Evolutionary conservation across 345 rosid species (phyloP).

Genomic region (Abelmoschus esculentus): DNA sequence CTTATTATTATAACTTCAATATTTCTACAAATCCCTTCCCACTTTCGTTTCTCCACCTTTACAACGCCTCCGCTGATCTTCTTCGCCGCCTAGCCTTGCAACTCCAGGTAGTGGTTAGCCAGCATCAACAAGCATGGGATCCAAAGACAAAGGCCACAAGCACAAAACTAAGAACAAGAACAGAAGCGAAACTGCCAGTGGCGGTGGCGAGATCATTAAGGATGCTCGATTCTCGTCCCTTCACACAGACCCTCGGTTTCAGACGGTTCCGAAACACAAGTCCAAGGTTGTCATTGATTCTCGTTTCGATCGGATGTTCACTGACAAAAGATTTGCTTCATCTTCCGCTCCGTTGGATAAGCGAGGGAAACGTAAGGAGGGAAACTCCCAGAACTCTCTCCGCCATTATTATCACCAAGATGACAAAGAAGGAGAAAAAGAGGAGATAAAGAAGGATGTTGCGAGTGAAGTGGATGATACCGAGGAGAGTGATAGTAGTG

Average conservation of each 20-base stretch:
- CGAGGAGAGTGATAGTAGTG: slow-evolving; percentile 22
- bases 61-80: too few relatives aligned
- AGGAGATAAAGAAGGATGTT: neutral
- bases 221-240: slow-evolving; percentile 66
- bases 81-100: too few relatives aligned
- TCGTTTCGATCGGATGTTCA: slow-evolving; percentile 52
- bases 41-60: too few relatives aligned
- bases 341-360: slow-evolving; percentile 62
- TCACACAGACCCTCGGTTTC: slow-evolving; percentile 82
- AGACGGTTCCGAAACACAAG: slow-evolving; percentile 54
- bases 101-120: too few relatives aligned
- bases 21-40: too few relatives aligned
- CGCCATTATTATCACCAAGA: slow-evolving; percentile 56
- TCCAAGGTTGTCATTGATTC: slow-evolving; percentile 67
- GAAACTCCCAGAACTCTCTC: slow-evolving; percentile 33
- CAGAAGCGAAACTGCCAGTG: slow-evolving; percentile 6
- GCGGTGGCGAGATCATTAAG: slow-evolving; percentile 26
- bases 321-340: slow-evolving; percentile 46
- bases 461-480: slow-evolving; percentile 9
- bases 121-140: slow-evolving; percentile 25
- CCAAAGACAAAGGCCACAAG: slow-evolving; percentile 20
- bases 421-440: slow-evolving; percentile 16
- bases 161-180: too few relatives aligned
- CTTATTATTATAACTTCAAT: too few relatives aligned
- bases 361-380: slow-evolving; percentile 66